Evolutionary conservation across 257 asterid species (phyloP), one percentile per base, ranked within the genome.

Genomic region (Solanum acaule): DNA sequence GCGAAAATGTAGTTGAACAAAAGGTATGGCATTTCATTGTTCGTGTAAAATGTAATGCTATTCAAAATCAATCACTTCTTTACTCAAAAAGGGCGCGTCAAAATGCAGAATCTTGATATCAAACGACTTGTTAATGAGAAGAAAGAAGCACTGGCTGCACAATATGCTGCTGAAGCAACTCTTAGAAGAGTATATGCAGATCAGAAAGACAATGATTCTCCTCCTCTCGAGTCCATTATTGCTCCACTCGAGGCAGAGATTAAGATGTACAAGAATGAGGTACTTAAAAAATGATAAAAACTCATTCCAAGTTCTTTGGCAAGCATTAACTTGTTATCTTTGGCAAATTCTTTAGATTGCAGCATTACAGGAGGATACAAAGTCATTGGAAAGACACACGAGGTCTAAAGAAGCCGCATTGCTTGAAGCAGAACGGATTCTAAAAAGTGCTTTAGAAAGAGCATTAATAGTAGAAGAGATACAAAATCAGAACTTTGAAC

Each of bases 181-280:
- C 98, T 96, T 61, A 89, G 99, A 90, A 91, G 99, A 90, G 98
- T 95, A 52, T 93, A 96, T 9, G 94, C 95, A 83, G 87, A 91
- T 88, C 96, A 95, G 75, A 95, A 95, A 87, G 98, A 96, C 40
- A 95, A 94, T 82, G 95, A 94, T 77, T 84, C 90, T 78, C 75
- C 94, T 89, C 95, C 98, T 42, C 88, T 95, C 46, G 98, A 95
- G 88, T 88, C 93, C 10, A 83, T 96, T 92, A 92, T 94, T 88
- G 95, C 98, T 77, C 98, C 99, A 68, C 94, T 96, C 23, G 99
- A 96, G 89, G 98, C 99, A 44, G 94, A 96, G 73, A 94, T 96
- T 59, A 95, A 94, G 93, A 94, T 95, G 92, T 89, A 87, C 22
- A 95, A 91, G 91, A 95, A 92, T 65, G 98, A 96, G 99, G 99